Evolutionary conservation across 2,329 filamentous ascomycete genomes (phyloP).

Genomic region (Penicillium capsulatum): DNA sequence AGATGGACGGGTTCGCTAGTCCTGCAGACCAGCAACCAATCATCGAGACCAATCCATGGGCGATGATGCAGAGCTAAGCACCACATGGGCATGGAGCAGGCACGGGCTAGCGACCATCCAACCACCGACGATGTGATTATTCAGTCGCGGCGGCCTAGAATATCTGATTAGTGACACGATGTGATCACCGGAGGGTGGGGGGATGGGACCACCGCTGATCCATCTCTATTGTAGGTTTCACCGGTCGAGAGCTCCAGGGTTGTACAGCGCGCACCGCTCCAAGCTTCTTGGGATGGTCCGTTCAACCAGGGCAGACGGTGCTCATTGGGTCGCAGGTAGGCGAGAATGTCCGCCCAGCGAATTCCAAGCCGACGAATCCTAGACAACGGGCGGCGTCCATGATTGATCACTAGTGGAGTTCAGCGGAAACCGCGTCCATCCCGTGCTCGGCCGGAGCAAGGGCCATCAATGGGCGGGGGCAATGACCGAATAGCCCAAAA

Average conservation of each 20-base stretch:
- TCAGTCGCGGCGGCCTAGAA: slow-evolving; percentile 12
- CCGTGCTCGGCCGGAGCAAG: not conserved
- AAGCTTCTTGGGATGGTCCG: no score
- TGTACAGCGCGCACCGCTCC: no score
- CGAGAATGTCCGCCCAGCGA: not conserved
- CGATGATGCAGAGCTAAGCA: slow-evolving; percentile 3
- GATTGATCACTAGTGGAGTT: no score
- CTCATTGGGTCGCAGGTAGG: not conserved
- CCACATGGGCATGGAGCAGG: slow-evolving; percentile 4
- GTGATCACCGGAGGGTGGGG: not conserved
- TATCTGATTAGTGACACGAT: slow-evolving; percentile 4
- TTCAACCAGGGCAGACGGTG: no score
- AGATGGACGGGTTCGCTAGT: slow-evolving; percentile 1
- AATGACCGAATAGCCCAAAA: not conserved
- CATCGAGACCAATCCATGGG: not conserved
- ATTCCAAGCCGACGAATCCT: no score
- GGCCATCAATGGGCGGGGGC: no score
- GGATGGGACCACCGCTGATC: not conserved
- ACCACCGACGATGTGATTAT: slow-evolving; percentile 15
- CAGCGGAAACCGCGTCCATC: not conserved
- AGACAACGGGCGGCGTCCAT: no score
- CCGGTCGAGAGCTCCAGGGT: not conserved
- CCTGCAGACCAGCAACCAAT: slow-evolving; percentile 7
- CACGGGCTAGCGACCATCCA: slow-evolving; percentile 7
- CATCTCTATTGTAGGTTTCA: not conserved